phyloP scores from a whole-genome alignment of 2,329 filamentous ascomycete species.

The Aspergillus tanneri region DNA sequence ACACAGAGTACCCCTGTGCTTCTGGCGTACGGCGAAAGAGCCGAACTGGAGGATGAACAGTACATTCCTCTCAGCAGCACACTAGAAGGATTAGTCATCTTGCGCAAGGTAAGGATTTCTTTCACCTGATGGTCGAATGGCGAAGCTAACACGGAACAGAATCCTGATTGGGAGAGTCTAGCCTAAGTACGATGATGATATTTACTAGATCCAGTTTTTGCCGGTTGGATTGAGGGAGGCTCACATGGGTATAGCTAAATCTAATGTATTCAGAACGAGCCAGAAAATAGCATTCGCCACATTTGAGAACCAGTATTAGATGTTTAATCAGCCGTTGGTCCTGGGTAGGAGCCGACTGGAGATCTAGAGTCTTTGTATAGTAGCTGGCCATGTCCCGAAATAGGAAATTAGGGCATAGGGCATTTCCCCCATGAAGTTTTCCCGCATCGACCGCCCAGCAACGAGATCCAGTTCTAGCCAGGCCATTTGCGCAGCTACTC shows the following conservation, averaged over 20 bases:
- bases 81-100: conserved; percentile 89
- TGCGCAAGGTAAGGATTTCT: conserved; percentile 76
- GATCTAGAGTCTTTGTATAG: background rate
- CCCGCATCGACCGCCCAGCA: conserved; percentile 22
- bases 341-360: no score
- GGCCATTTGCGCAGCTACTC: conserved; percentile 6
- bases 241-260: conserved; percentile 27
- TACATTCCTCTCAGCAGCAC: conserved; percentile 90
- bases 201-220: conserved; percentile 20
- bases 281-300: conserved; percentile 33
- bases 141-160: conserved; percentile 37
- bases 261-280: conserved; percentile 39
- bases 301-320: conserved; percentile 15
- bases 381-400: conserved; percentile 16
- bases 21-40: conserved; percentile 89
- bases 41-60: conserved; percentile 95
- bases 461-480: background rate
- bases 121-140: background rate
- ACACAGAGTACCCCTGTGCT: conserved; percentile 98
- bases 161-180: conserved; percentile 46
- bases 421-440: conserved; percentile 34
- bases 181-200: conserved; percentile 32
- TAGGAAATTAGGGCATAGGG: conserved; percentile 43
- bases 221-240: conserved; percentile 18
- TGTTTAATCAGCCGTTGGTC: no score